Percentiles rank a stretch among this genome's conserved stretches.
Conservation (phyloP, 306 rosid species). For the Trifolium fragiferum region DNA sequence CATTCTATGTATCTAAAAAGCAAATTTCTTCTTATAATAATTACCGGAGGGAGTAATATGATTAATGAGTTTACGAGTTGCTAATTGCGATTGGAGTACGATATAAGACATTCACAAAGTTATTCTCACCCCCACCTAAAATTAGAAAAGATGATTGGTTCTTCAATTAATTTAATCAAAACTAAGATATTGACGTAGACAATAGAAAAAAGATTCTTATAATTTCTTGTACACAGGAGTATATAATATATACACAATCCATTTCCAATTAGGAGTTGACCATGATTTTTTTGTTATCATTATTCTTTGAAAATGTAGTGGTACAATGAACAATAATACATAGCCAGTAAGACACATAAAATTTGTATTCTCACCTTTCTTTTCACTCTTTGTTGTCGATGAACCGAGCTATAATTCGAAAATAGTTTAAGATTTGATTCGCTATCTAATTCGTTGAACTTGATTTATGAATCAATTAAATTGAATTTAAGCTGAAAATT, state of each 20-base stretch:
- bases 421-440: no score
- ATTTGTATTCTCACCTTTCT: no score
- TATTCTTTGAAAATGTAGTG: constrained; percentile 11
- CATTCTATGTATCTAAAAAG: no score
- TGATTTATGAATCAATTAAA: no score
- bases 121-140: constrained; percentile 42
- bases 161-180: constrained; percentile 20
- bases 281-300: not conserved
- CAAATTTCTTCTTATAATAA: no score
- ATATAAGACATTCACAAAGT: constrained; percentile 20
- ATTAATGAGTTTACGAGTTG: not conserved
- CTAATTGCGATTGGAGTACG: constrained; percentile 25
- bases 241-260: not conserved
- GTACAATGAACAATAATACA: not conserved
- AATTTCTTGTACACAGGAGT: constrained; percentile 12
- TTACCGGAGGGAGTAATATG: no score
- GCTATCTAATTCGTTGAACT: no score
- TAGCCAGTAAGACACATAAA: no score
- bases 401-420: no score
- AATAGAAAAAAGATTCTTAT: not conserved
- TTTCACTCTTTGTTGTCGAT: no score
- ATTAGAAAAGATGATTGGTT: constrained; percentile 10
- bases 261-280: constrained; percentile 37
- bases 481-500: no score
- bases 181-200: not conserved